phyloP scores from a whole-genome alignment of 2,329 filamentous ascomycete genomes.

The Fusarium hainanense region DNA sequence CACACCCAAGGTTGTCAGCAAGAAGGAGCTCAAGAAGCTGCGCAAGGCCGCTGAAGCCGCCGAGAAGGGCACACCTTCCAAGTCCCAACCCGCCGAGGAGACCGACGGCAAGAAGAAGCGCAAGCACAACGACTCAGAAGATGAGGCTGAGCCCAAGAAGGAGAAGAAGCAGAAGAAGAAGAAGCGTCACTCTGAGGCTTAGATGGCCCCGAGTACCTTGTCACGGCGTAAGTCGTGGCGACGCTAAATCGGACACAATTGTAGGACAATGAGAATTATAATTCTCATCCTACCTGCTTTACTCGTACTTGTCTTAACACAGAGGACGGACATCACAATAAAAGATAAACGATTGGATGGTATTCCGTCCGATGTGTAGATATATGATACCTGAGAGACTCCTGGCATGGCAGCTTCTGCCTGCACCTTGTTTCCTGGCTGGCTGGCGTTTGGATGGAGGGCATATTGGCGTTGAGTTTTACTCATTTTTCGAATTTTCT shows the following conservation, averaged over 20 bases:
- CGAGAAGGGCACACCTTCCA: constrained; percentile 59
- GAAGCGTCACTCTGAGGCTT: constrained; percentile 56
- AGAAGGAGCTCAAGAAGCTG: constrained; percentile 80
- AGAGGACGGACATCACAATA: constrained; percentile 38
- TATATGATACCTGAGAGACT: constrained; percentile 53
- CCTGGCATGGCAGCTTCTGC: constrained; percentile 46
- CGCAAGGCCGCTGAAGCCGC: constrained; percentile 69
- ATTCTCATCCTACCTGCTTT: constrained; percentile 38
- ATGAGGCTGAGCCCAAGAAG: constrained; percentile 71
- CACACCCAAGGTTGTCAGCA: constrained; percentile 74
- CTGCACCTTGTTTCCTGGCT: constrained; percentile 46
- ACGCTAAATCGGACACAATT: constrained; percentile 38
- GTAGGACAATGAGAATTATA: constrained; percentile 24
- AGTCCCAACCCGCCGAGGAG: constrained; percentile 57
- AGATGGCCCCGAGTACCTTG: constrained; percentile 37
- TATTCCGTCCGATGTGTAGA: constrained; percentile 44
- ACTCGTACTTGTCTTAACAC: constrained; percentile 46
- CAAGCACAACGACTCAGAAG: constrained; percentile 74
- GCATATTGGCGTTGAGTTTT: constrained; percentile 50
- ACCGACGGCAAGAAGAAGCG: constrained; percentile 67
- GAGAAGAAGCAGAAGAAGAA: constrained; percentile 67
- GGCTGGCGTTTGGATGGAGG: constrained; percentile 52
- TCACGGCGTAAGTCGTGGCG: constrained; percentile 27
- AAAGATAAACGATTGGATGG: constrained; percentile 43
- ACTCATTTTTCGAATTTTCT: constrained; percentile 44